Evolutionary conservation across 2,329 filamentous ascomycete genomes (phyloP), one percentile per base, ranked within the genome.

Genomic region (Microdochium nivale): DNA sequence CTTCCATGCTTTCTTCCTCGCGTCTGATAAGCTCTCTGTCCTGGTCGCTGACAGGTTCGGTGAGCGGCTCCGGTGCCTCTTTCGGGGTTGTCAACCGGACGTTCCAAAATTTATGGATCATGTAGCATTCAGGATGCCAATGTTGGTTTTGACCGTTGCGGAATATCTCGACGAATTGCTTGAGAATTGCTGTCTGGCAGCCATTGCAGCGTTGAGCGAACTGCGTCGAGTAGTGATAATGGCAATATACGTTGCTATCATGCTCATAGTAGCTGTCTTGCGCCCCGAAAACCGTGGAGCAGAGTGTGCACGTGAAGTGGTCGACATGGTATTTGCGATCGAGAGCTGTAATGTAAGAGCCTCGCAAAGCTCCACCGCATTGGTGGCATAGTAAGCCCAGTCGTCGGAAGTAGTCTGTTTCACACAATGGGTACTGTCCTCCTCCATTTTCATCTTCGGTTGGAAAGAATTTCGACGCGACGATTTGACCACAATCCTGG

Each of bases 81-180:
- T 78, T 77, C 11, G 80, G 76, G 25, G 83, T 78, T 11, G 84
- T 83, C 35, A 99, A 76, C 49, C 94, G 85, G 54, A 99, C 94
- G 65, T 97, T 99, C 94, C 94, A 99, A 70, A 97, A 99, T 65
- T 99, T 99, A 73, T 99, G 94, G 56, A 99, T 99, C 94, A 99
- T 99, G 70, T 99, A 99, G 70, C 94, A 99, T 70, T 99, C 94
- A 2, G 94, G 94, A 66, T 99, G 94, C 94, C 94, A 99, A 67
- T 99, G 94, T 65, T 99, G 94, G 65, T 97, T 96, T 66, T 96
- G 88, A 2, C 92, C 92, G 68, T 97, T 97, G 60, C 94, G 86
- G 70, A 91, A 99, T 55, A 99, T 97, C 69, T 99, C 94, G 55
- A 99, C 94, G 67, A 99, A 99, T 67, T 99, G 94, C 73, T 99